A percentile compares a stretch with the other conserved stretches of the same genome.
Conservation (phyloP, 2,329 filamentous ascomycete species). For the Fusarium chaquense region DNA sequence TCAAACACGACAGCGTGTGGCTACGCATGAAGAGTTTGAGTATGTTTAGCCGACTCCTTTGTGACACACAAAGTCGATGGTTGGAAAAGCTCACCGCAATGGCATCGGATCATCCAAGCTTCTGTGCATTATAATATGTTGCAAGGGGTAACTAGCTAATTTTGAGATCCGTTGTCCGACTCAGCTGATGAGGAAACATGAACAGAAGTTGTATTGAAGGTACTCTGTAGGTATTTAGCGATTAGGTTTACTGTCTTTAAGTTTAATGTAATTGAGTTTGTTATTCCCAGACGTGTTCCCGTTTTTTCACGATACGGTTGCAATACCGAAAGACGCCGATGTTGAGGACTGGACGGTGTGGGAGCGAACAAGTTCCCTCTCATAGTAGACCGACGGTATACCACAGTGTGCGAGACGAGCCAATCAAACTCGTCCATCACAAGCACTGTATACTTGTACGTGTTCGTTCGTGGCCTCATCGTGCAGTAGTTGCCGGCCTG, state of each 20-base stretch:
- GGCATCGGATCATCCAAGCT: slow-evolving; percentile 29
- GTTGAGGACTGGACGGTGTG: slow-evolving; percentile 3
- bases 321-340: slow-evolving; percentile 23
- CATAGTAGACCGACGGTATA: slow-evolving; percentile 3
- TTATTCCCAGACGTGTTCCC: slow-evolving; percentile 31
- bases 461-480: slow-evolving; percentile 39
- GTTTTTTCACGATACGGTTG: slow-evolving; percentile 1
- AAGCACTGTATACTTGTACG: slow-evolving; percentile 41
- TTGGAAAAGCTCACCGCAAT: slow-evolving; percentile 4
- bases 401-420: slow-evolving; percentile 33
- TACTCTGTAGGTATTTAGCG: background rate
- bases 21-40: slow-evolving; percentile 9
- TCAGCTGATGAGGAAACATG: background rate
- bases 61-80: slow-evolving; percentile 14
- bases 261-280: background rate
- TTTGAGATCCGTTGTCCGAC: background rate
- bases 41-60: slow-evolving; percentile 4
- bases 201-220: background rate
- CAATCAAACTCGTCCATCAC: slow-evolving; percentile 1
- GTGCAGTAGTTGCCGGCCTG: slow-evolving; percentile 48
- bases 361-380: background rate
- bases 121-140: slow-evolving; percentile 17
- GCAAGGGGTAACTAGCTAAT: slow-evolving; percentile 19
- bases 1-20: background rate
- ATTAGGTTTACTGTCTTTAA: background rate